A percentile compares a stretch with the other conserved stretches of the same genome.
phyloP scores from a whole-genome alignment of 2,329 filamentous ascomycete species.

The Claviceps sorghi region DNA sequence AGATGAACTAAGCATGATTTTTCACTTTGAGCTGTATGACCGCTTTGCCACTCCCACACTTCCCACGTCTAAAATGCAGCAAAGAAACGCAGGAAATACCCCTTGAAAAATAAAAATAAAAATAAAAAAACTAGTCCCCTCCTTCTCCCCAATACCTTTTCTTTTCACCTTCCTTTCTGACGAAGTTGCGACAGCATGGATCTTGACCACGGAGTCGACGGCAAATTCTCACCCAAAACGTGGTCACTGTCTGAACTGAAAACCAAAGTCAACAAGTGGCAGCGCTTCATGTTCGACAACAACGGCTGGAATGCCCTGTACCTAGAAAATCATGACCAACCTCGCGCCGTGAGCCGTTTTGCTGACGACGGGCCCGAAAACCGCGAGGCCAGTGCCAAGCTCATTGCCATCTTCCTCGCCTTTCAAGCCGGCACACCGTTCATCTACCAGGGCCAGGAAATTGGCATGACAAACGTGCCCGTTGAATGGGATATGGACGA shows the following conservation, averaged over 20 bases:
- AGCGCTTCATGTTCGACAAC: slow-evolving; percentile 43
- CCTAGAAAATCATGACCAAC: slow-evolving; percentile 53
- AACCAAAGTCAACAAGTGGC: slow-evolving; percentile 39
- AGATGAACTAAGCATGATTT: slow-evolving; percentile 55
- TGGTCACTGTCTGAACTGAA: slow-evolving; percentile 40
- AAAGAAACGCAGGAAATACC: too few relatives aligned
- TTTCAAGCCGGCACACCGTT: slow-evolving; percentile 49
- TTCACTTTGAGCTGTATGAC: slow-evolving; percentile 50
- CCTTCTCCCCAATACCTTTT: not conserved
- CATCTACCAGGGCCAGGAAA: slow-evolving; percentile 56
- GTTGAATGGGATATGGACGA: slow-evolving; percentile 45
- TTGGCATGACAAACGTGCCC: slow-evolving; percentile 52
- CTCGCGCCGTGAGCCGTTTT: slow-evolving; percentile 43
- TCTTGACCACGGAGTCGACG: slow-evolving; percentile 29
- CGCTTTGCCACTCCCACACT: not conserved
- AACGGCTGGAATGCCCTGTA: slow-evolving; percentile 52
- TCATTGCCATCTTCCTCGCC: slow-evolving; percentile 42
- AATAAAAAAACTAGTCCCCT: too few relatives aligned
- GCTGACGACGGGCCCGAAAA: slow-evolving; percentile 33
- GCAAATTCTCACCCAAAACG: slow-evolving; percentile 27
- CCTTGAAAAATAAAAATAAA: not conserved
- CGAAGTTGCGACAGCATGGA: slow-evolving; percentile 24
- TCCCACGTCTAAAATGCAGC: not conserved
- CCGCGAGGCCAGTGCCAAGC: slow-evolving; percentile 38
- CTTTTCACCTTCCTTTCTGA: not conserved